Conservation (phyloP, 768 basidiomycete genomes). For the Termitomyces sp. region DNA sequence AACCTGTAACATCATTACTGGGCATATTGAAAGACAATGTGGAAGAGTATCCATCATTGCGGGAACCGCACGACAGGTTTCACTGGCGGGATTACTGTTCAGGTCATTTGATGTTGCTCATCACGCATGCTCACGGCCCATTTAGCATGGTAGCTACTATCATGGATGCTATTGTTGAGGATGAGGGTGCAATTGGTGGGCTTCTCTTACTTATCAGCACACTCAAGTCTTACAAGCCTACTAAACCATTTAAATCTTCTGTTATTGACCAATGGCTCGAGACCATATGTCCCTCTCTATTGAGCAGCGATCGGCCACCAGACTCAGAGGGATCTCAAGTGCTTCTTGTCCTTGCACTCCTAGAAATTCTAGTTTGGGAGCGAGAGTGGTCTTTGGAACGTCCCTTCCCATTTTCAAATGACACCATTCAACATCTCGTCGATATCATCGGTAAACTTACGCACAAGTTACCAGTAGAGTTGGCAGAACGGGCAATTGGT, state of each 20-base stretch:
- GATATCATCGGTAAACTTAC: neutral
- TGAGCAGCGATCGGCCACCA: neutral
- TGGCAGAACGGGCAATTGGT: neutral
- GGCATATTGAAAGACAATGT: neutral
- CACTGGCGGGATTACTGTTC: neutral
- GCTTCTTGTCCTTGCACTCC: neutral
- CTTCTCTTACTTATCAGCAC: neutral
- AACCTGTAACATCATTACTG: neutral
- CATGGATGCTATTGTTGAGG: neutral
- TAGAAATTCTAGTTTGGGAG: constrained; percentile 1
- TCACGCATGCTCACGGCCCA: neutral
- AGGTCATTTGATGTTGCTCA: neutral
- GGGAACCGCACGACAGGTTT: neutral
- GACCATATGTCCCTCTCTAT: neutral
- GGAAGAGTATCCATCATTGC: neutral
- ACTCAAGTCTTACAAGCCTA: neutral
- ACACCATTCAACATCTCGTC: neutral
- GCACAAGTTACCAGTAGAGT: neutral
- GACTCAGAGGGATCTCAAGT: neutral
- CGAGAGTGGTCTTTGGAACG: neutral
- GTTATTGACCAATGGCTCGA: neutral
- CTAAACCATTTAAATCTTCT: neutral
- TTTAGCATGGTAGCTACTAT: neutral
- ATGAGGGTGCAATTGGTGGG: neutral
- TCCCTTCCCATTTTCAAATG: neutral